These are phyloP conservation scores for Davidsoniella neocaledoniae DNA, from an alignment of 2,329 filamentous ascomycete species.

Conservation along the genomic window DNA sequence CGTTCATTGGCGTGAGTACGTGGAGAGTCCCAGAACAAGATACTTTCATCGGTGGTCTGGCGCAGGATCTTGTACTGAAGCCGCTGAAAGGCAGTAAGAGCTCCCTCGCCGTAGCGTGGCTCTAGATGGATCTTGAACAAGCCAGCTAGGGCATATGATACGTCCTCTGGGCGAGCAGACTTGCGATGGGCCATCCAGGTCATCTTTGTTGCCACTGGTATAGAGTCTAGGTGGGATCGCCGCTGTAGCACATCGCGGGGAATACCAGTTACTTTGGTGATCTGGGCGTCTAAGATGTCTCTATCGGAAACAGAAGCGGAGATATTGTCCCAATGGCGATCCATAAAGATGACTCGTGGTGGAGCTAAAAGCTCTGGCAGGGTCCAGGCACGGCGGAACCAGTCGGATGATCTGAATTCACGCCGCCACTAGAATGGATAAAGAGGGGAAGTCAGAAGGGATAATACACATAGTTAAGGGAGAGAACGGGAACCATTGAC, in stretches of 20 bases:
- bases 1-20: constrained; percentile 3
- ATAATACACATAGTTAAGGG: background rate
- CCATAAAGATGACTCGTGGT: constrained; percentile 4
- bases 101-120: constrained; percentile 20
- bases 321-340: constrained; percentile 11
- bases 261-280: constrained; percentile 7
- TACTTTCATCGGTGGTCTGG: constrained; percentile 16
- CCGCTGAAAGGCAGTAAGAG: constrained; percentile 16
- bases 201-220: constrained; percentile 16
- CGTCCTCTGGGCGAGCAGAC: constrained; percentile 17
- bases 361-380: constrained; percentile 14
- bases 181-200: constrained; percentile 19
- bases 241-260: constrained; percentile 1
- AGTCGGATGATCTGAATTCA: constrained; percentile 10
- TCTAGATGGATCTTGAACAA: constrained; percentile 20
- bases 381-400: constrained; percentile 14
- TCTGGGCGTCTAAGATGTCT: background rate
- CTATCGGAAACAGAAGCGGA: background rate
- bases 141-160: constrained; percentile 20
- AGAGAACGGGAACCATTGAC: background rate
- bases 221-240: background rate
- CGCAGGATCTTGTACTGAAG: constrained; percentile 19
- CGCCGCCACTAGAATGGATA: constrained; percentile 5
- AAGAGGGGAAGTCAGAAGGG: background rate
- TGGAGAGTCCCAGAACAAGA: constrained; percentile 17